Evolutionary conservation across 2,329 filamentous ascomycete genomes (phyloP).

Genomic region (Zopfia rhizophila): DNA sequence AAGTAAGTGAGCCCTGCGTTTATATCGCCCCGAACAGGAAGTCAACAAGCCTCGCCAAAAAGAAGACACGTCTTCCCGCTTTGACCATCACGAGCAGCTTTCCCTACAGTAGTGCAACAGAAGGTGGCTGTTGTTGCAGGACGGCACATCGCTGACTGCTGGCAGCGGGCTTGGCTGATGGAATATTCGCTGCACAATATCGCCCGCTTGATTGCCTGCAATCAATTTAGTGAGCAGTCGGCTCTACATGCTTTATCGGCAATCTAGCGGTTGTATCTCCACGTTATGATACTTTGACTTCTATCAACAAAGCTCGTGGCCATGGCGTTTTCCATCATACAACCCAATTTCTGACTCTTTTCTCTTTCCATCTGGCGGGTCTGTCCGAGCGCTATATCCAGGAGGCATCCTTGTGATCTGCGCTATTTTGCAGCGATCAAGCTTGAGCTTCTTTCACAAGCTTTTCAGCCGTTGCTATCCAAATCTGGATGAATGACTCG

Average conservation of each 20-base stretch:
- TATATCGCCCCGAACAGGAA: constrained; percentile 15
- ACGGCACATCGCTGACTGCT: constrained; percentile 22
- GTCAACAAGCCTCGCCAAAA: constrained; percentile 7
- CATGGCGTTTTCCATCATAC: not conserved
- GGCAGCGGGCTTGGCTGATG: constrained; percentile 24
- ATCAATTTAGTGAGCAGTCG: constrained; percentile 26
- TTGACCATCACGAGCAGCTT: constrained; percentile 3
- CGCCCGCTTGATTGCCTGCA: constrained; percentile 18
- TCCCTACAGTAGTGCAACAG: constrained; percentile 18
- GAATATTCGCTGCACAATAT: constrained; percentile 27
- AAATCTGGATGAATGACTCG: constrained; percentile 12
- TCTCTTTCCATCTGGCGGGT: constrained; percentile 6
- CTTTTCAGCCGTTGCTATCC: constrained; percentile 14
- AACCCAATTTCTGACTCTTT: not conserved
- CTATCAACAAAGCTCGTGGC: constrained; percentile 10
- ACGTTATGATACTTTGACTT: constrained; percentile 8
- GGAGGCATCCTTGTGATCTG: constrained; percentile 13
- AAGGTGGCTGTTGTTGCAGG: constrained; percentile 15
- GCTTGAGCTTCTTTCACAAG: constrained; percentile 24
- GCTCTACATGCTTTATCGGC: constrained; percentile 25
- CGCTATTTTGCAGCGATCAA: constrained; percentile 8
- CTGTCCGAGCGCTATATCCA: not conserved
- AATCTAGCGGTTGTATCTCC: constrained; percentile 27
- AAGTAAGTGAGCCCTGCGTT: constrained; percentile 1
- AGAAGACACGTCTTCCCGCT: constrained; percentile 15